Percentiles rank a stretch among this genome's conserved stretches.
phyloP scores from a whole-genome alignment of 1,284 basidiomycete genomes.

The Takashimella koratensis region DNA sequence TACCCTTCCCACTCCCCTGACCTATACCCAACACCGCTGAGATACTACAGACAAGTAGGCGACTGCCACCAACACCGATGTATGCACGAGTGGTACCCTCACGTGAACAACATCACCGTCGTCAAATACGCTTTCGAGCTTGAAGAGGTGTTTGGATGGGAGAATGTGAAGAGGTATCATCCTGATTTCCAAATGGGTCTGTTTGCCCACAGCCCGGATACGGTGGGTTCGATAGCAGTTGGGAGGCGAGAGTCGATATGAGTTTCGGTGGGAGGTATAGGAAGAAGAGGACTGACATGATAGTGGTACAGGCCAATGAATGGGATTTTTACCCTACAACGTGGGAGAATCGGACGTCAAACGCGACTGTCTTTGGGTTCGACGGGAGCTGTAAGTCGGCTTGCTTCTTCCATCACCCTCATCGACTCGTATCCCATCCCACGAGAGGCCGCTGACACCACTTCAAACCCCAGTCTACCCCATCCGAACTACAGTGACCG shows the following conservation, averaged over 20 bases:
- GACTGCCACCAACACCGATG: conserved; percentile 45
- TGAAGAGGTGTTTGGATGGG: conserved; percentile 43
- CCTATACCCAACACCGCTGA: no score
- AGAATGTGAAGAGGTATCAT: conserved; percentile 31
- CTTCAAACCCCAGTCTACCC: not conserved
- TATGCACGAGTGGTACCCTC: conserved; percentile 47
- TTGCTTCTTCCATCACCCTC: not conserved
- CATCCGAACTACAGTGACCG: not conserved
- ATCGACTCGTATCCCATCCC: not conserved
- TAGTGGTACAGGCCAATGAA: conserved; percentile 35
- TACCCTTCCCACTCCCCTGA: no score
- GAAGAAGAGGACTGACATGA: no score
- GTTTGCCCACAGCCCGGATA: conserved; percentile 48
- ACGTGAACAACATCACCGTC: conserved; percentile 48
- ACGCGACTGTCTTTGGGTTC: conserved; percentile 46
- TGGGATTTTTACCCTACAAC: conserved; percentile 48
- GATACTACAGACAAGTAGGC: conserved; percentile 43
- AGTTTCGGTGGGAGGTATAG: no score
- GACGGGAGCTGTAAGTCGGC: conserved; percentile 28
- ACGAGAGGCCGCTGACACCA: not conserved
- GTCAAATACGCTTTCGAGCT: conserved; percentile 50
- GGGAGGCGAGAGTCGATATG: no score
- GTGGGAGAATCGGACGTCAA: conserved; percentile 33
- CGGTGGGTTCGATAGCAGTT: conserved; percentile 29
- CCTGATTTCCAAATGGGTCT: conserved; percentile 42